phyloP scores from a whole-genome alignment of 108 stramenopile genomes.

The Cyclotella cryptica region DNA sequence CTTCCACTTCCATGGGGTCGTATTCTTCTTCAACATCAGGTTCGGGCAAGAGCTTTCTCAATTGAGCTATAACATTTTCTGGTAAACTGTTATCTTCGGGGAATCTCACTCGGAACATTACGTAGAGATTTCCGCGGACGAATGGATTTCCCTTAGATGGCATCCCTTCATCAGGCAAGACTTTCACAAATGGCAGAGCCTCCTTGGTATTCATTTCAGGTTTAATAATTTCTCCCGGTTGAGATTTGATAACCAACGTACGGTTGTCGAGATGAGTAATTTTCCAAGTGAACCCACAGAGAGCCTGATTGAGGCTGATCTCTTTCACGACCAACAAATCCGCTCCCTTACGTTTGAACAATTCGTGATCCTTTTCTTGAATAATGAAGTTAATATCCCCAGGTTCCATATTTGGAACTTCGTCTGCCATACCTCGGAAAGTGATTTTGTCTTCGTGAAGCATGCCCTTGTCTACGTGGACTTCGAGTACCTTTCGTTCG shows the following conservation, averaged over 20 bases:
- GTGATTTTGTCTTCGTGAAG: constrained; percentile 92
- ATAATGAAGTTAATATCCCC: constrained; percentile 97
- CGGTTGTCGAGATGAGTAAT: constrained; percentile 83
- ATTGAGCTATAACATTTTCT: constrained; percentile 57
- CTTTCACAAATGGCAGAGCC: constrained; percentile 86
- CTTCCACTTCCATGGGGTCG: constrained; percentile 91
- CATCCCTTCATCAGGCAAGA: constrained; percentile 95
- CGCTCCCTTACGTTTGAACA: constrained; percentile 94
- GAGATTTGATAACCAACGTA: constrained; percentile 61
- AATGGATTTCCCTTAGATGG: constrained; percentile 93
- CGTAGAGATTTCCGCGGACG: constrained; percentile 90
- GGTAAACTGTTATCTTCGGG: constrained; percentile 68
- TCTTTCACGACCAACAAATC: constrained; percentile 91
- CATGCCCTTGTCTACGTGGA: constrained; percentile 96
- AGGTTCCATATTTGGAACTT: constrained; percentile 90
- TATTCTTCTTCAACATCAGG: constrained; percentile 76
- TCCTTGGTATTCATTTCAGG: constrained; percentile 77
- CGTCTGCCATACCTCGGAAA: constrained; percentile 93
- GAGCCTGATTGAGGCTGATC: constrained; percentile 91
- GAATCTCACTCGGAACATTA: constrained; percentile 93
- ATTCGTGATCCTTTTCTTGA: constrained; percentile 93
- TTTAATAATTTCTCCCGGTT: constrained; percentile 83
- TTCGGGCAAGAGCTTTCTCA: constrained; percentile 76
- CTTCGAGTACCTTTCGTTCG: constrained; percentile 88
- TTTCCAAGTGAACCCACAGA: constrained; percentile 86